Base-by-base conservation (phyloP, 2,329 filamentous ascomycete genomes). In the Conoideocrella luteorostrata region DNA sequence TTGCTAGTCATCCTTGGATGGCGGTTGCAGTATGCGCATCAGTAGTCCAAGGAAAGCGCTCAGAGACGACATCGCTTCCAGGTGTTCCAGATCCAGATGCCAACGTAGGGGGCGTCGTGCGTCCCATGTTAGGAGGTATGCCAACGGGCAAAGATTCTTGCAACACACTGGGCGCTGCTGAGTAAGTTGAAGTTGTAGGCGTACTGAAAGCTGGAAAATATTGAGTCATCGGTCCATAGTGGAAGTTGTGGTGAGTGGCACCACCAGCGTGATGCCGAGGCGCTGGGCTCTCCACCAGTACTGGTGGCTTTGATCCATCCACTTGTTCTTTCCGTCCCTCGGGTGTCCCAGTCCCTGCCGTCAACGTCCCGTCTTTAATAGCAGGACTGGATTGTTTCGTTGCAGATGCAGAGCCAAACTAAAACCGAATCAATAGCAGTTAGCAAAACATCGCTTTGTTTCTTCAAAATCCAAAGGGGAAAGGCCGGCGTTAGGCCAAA, bases 341-440 rank as follows among this genome's bases (percentile, higher is more conserved):
- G 43, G 62, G 69, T 46, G 69, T 67, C 18, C 66, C 68, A 44
- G 52, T 67, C 18, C 66, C 68, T 44, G 52, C 63, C 39, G 57
- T 62, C 32, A 72, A 47, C 11, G 68, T 69, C 32, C 69, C 74
- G 41, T 78, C 74, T 52, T 68, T 73, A 43, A 70, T 56, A 42
- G 69, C 65, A 24, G 75, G 70, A 46, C 69, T 74, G 33, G 69
- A 68, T 56, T 76, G 75, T 58, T 78, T 79, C 15, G 46, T 13
- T 18, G 42, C 29, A 35, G 77, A 78, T 18, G 42, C 29, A 35
- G 77, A 78, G 50, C 78, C 77, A 70, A 81, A 83, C 79, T 82
- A 50, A 52, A 48, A 53, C 48, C 17, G 26, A 4, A 44, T 44
- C 43, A 43, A 56, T 35, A 41, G 48, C 47, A 52, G 64, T 74